phyloP scores from a whole-genome alignment of 2,329 filamentous ascomycete species.

The Ophioceras dolichostomum region DNA sequence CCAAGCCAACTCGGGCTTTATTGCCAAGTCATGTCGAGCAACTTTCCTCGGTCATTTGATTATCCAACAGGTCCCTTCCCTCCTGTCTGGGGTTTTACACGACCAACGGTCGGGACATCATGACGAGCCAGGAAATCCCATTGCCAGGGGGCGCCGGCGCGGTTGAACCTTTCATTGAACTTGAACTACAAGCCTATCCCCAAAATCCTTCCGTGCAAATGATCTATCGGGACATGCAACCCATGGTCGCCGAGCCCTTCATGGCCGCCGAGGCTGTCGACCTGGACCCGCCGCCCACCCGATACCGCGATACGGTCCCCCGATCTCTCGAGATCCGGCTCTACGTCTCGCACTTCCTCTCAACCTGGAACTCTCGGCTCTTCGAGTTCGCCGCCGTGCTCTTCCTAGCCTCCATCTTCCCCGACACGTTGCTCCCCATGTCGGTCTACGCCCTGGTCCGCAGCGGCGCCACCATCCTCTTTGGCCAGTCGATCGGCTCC shows the following conservation, averaged over 20 bases:
- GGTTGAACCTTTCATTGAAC: too few species aligned
- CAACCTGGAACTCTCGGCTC: conserved; percentile 51
- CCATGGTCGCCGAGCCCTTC: neutral
- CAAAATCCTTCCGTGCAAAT: too few species aligned
- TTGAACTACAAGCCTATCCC: too few species aligned
- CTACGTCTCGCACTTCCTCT: conserved; percentile 48
- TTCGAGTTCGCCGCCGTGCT: conserved; percentile 53
- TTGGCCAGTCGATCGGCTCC: conserved; percentile 45
- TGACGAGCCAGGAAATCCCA: too few species aligned
- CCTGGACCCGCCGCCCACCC: neutral
- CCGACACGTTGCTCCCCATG: conserved; percentile 48
- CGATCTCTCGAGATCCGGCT: conserved; percentile 18
- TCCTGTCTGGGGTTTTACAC: too few species aligned
- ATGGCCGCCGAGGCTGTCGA: neutral
- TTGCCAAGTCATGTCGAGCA: too few species aligned
- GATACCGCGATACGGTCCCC: neutral
- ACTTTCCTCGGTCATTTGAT: too few species aligned
- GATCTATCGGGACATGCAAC: neutral
- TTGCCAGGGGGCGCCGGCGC: too few species aligned
- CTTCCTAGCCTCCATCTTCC: conserved; percentile 42
- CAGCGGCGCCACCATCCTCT: conserved; percentile 40
- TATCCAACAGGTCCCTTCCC: too few species aligned
- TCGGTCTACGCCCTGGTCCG: conserved; percentile 58
- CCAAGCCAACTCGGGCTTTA: too few species aligned
- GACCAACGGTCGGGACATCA: too few species aligned